Conservation (phyloP, 768 basidiomycete species). For the Podaxis sp. region DNA sequence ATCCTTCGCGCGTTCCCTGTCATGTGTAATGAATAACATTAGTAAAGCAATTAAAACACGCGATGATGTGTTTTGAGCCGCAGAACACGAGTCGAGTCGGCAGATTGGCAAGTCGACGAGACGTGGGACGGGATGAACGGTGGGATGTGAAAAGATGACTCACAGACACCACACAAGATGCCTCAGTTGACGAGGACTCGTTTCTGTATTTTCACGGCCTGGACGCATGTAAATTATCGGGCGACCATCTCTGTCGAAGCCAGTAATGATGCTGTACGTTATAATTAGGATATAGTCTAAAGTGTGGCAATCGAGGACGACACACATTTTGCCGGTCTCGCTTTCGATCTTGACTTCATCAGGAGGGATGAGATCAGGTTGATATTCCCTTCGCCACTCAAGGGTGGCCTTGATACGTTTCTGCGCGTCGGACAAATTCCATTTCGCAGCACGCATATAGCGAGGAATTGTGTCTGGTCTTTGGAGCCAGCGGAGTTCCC, state of each 20-base stretch:
- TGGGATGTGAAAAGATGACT: conserved; percentile 29
- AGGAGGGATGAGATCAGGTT: conserved; percentile 82
- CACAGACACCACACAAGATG: conserved; percentile 88
- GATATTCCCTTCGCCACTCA: conserved; percentile 83
- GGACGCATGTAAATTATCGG: conserved; percentile 90
- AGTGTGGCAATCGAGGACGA: conserved; percentile 3
- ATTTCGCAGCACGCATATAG: conserved; percentile 86
- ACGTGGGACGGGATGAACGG: neutral
- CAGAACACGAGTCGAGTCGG: neutral
- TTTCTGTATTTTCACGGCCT: conserved; percentile 81
- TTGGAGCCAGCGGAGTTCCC: conserved; percentile 78
- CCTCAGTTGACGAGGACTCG: conserved; percentile 72
- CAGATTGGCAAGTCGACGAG: neutral
- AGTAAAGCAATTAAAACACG: neutral
- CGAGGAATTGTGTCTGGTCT: conserved; percentile 67
- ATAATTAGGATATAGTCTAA: neutral
- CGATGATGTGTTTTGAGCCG: too few relatives aligned
- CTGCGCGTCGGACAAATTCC: conserved; percentile 76
- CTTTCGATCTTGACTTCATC: conserved; percentile 80
- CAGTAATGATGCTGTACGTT: conserved; percentile 64
- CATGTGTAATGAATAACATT: neutral
- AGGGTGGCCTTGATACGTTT: conserved; percentile 75
- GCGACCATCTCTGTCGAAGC: conserved; percentile 85
- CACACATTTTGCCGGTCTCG: conserved; percentile 87
- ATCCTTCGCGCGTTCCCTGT: conserved; percentile 86